Evolutionary conservation across 306 rosid genomes (phyloP), one percentile per base, ranked within the genome.

Genomic region (Lathyrus sativus): DNA sequence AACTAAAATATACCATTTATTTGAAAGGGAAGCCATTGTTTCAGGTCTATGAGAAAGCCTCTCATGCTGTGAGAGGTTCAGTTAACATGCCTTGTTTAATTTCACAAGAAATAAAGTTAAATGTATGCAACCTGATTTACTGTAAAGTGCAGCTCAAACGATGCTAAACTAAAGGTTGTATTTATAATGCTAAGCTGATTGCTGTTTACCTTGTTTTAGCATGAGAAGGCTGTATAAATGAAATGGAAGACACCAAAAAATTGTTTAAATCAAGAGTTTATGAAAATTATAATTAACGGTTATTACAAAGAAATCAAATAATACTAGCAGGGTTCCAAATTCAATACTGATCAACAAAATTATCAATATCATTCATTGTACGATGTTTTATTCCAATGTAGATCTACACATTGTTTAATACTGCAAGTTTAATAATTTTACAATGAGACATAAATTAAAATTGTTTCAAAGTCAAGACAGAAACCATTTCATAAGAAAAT

Each of bases 1-100:
- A 68, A 51, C 53, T 2, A 28, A 28, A 56, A 13, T 28, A 55
- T 55, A 55, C 39, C 39, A 26, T 15, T 55, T 55, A 55, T 55
- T 26, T 26, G 11, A 55, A 28, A 55, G 37, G 18, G 4, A 55
- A 12, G 5, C 28, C 38, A 11, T 26, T 55, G 38, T 56, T 56
- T 12, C 6, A 56, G 37, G 9, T 56, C 5, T 56, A 17, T 2
- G 14, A 24, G 9, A 22, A 53, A 54, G 7, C 7, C 7, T 53
- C 7, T 53, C 59, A 11, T 53, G 33, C 8, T 11, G 35, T 13
- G 15, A 56, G 38, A 56, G 18, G n/a, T 12, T 28, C 9, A 28
- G 11, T 56, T 11, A 28, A 22, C 60, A 54, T 54, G 35, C 24
- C 35, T 24, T 1, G 15, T 14, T n/a, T 24, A 51, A 46, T 51